Evolutionary conservation across 2,329 filamentous ascomycete genomes (phyloP), one percentile per base, ranked within the genome.

Genomic region (Colletotrichum horii): DNA sequence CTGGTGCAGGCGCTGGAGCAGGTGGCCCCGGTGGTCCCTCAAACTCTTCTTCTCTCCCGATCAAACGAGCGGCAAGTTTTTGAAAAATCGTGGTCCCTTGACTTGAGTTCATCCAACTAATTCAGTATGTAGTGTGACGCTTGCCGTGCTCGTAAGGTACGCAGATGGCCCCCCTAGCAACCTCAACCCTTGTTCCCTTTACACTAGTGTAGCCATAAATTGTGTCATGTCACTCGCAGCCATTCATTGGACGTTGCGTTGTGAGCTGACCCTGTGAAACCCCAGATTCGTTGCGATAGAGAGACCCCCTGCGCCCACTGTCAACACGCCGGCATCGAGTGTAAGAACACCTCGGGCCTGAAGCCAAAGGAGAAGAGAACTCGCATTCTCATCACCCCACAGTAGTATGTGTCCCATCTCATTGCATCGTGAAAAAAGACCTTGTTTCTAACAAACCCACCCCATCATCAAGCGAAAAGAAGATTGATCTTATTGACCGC

Each of bases 401-500:
- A 70, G 32, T 73, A 73, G 56, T 66, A 30, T 30, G 65, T 52
- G 19, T 12, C 22, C 15, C 14, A 38, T 34, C 15, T 68, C 48
- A 36, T 56, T 26, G 19, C 55, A 58, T 58, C 24, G 22, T 68
- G n/a, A 28, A 26, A 28, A 30, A 24, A 28, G 12, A 22, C 11
- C 8, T 36, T 38, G 9, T 28, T 14, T 24, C 36, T 60, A 55
- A 56, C 11, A 15, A 24, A 26, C 11, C 2, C 26, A 43, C 58
- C 43, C 36, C 32, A 28, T 6, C 38, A 8, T n/a, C 11, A 32
- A 85, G 83, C 77, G 84, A 85, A 71, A 79, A 80, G 70, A 85
- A 85, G 78, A 85, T 85, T 38, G 84, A 85, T 58, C 80, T 80
- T 16, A 84, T 85, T 60, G 84, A 85, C 69, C 81, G 80, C 12